Evolutionary conservation across 2,329 filamentous ascomycete genomes (phyloP).

Genomic region (Cercospora canescens): DNA sequence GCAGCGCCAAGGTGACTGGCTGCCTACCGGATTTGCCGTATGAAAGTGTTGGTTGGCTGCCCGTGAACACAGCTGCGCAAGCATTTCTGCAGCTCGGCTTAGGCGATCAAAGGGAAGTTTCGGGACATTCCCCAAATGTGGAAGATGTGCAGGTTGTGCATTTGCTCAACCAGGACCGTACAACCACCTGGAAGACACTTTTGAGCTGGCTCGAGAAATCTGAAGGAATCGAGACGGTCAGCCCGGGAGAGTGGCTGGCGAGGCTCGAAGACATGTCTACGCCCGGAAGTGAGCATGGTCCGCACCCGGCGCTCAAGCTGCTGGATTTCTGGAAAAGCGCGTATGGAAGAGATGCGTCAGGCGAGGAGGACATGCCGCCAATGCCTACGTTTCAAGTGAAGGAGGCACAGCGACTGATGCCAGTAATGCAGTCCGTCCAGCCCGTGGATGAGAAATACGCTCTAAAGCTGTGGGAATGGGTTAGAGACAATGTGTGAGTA

Average conservation of each 20-base stretch:
- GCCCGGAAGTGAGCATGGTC: constrained; percentile 42
- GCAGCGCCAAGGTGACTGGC: constrained; percentile 39
- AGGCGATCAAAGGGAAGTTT: not conserved
- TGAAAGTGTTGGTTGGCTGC: constrained; percentile 47
- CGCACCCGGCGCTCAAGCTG: constrained; percentile 50
- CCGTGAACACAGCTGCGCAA: constrained; percentile 47
- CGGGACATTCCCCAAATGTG: constrained; percentile 42
- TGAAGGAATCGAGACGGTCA: constrained; percentile 43
- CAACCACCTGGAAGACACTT: constrained; percentile 45
- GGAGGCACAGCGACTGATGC: constrained; percentile 28
- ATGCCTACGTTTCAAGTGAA: not conserved
- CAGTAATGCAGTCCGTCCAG: constrained; percentile 38
- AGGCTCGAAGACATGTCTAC: constrained; percentile 37
- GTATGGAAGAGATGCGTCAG: constrained; percentile 32
- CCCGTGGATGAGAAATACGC: constrained; percentile 48
- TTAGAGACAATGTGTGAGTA: constrained; percentile 30
- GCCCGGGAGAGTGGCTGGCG: constrained; percentile 44
- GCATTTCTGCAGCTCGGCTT: constrained; percentile 42
- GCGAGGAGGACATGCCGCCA: not conserved
- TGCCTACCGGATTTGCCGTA: constrained; percentile 44
- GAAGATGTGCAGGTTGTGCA: constrained; percentile 32
- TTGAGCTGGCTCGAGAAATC: constrained; percentile 46
- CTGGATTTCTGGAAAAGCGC: constrained; percentile 52
- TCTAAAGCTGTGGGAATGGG: constrained; percentile 46
- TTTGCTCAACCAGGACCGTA: not conserved